These are phyloP conservation scores for Hyphopichia pseudoburtonii DNA, from an alignment of 1,139 yeast species.

Conservation along the genomic window DNA sequence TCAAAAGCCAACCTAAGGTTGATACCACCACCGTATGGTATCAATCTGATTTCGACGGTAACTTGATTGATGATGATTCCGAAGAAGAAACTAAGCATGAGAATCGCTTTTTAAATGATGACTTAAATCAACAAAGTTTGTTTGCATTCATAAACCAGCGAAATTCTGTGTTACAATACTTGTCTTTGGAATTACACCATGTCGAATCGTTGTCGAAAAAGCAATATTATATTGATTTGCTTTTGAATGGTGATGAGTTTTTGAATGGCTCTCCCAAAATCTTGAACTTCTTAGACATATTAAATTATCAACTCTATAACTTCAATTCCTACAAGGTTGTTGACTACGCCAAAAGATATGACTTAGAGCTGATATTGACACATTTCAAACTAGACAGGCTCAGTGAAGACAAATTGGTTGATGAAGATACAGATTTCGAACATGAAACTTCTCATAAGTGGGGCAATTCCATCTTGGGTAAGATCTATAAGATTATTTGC, in stretches of 20 bases:
- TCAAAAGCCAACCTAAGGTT: constrained; percentile 57
- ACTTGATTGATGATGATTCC: constrained; percentile 22
- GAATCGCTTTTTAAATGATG: constrained; percentile 36
- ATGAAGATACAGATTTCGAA: not conserved
- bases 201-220: constrained; percentile 60
- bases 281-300: constrained; percentile 65
- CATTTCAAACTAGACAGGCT: constrained; percentile 21
- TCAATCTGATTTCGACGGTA: constrained; percentile 42
- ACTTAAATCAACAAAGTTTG: constrained; percentile 50
- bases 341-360: constrained; percentile 36
- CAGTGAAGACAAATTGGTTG: constrained; percentile 13
- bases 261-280: constrained; percentile 60
- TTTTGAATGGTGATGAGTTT: constrained; percentile 50
- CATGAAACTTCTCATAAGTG: not conserved
- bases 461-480: constrained; percentile 16
- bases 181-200: constrained; percentile 72
- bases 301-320: constrained; percentile 53
- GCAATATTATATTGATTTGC: constrained; percentile 49
- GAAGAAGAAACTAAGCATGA: constrained; percentile 3
- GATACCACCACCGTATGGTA: constrained; percentile 53
- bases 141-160: constrained; percentile 64
- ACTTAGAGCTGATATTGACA: constrained; percentile 28
- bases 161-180: constrained; percentile 59
- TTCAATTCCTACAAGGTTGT: constrained; percentile 40
- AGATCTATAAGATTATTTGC: constrained; percentile 24